phyloP scores from a whole-genome alignment of 2,329 filamentous ascomycete species.

The Xylaria sp. region DNA sequence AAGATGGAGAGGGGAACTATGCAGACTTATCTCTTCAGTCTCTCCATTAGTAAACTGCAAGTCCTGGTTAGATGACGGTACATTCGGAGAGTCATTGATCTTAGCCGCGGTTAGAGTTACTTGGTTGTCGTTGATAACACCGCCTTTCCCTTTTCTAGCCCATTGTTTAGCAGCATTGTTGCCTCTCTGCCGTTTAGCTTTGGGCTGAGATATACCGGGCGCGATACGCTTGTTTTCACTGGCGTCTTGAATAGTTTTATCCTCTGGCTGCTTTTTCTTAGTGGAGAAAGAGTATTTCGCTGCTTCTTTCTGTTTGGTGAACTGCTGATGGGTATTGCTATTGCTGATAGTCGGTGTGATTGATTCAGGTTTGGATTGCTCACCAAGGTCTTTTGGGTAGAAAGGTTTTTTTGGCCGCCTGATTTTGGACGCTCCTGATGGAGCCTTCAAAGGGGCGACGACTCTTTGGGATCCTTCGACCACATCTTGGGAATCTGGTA shows the following conservation, averaged over 20 bases:
- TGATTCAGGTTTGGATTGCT: background rate
- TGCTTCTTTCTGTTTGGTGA: background rate
- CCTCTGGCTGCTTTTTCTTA: background rate
- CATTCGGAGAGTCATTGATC: background rate
- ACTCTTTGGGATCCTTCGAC: slow-evolving; percentile 9
- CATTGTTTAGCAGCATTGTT: background rate
- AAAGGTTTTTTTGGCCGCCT: slow-evolving; percentile 34
- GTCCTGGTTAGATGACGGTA: background rate
- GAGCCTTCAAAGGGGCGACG: background rate
- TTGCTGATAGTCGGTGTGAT: background rate
- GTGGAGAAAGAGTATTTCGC: background rate
- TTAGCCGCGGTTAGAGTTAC: background rate
- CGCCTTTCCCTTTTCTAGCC: slow-evolving; percentile 9
- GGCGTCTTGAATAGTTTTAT: background rate
- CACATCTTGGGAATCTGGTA: slow-evolving; percentile 20
- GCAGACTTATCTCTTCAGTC: background rate
- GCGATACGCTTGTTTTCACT: background rate
- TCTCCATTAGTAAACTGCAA: background rate
- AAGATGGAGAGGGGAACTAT: background rate
- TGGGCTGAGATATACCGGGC: background rate
- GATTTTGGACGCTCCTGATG: slow-evolving; percentile 1
- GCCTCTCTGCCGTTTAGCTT: slow-evolving; percentile 7
- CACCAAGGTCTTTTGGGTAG: background rate
- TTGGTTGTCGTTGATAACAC: slow-evolving; percentile 4
- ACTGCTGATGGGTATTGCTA: background rate